A percentile compares a stretch with the other conserved stretches of the same genome.
These are phyloP conservation scores for Microcyclospora tardicrescens DNA, from an alignment of 2,329 filamentous ascomycete genomes.

Conservation along the genomic window DNA sequence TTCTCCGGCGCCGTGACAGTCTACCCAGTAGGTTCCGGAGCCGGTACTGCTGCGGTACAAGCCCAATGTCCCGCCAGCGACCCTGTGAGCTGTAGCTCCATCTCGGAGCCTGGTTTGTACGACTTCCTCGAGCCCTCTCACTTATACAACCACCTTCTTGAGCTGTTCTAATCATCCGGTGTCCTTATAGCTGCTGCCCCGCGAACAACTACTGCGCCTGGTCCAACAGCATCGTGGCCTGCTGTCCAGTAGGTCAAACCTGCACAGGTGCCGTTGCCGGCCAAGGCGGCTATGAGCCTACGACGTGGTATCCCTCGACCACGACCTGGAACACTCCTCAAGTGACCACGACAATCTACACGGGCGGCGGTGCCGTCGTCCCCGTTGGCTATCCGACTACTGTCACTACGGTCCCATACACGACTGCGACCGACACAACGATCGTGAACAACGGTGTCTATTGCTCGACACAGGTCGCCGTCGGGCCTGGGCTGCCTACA, in stretches of 20 bases:
- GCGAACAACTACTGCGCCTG: constrained; percentile 20
- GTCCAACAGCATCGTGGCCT: constrained; percentile 19
- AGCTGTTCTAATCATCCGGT: neutral
- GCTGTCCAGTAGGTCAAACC: constrained; percentile 20
- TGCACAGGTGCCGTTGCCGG: constrained; percentile 13
- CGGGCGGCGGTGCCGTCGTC: neutral
- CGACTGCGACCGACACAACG: constrained; percentile 4
- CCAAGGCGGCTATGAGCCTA: constrained; percentile 11
- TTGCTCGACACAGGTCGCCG: constrained; percentile 22
- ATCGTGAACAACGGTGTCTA: constrained; percentile 15
- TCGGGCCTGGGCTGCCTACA: constrained; percentile 21
- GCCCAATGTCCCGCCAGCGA: constrained; percentile 24
- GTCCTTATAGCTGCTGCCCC: constrained; percentile 21
- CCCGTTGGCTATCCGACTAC: neutral
- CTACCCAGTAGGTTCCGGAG: constrained; percentile 6
- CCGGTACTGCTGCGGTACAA: constrained; percentile 15
- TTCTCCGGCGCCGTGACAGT: constrained; percentile 21
- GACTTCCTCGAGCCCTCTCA: constrained; percentile 4
- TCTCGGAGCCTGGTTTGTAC: constrained; percentile 31
- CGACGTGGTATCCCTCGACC: constrained; percentile 3
- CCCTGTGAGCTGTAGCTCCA: constrained; percentile 29
- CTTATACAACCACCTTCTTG: neutral
- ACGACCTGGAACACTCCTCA: constrained; percentile 11
- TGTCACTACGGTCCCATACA: neutral
- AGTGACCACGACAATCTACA: constrained; percentile 4